Percentiles rank a stretch among this genome's conserved stretches.
Evolutionary conservation across 768 basidiomycete genomes (phyloP).

Genomic region (Phylloporus sp.): DNA sequence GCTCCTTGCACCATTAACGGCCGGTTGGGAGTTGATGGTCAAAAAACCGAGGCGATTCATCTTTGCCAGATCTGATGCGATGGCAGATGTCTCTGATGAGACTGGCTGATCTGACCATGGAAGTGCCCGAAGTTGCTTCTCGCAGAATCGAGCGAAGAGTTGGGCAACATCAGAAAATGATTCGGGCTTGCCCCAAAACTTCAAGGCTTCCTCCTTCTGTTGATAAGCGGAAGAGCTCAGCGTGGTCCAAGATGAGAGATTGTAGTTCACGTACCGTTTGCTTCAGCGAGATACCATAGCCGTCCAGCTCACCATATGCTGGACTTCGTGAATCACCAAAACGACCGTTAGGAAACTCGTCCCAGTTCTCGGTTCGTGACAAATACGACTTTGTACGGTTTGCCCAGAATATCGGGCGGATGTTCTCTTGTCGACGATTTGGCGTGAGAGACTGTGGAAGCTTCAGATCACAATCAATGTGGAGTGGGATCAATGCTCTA

Average conservation of each 20-base stretch:
- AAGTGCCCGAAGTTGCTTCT: conserved; percentile 64
- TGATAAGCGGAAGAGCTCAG: conserved; percentile 7
- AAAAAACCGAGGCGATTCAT: conserved; percentile 92
- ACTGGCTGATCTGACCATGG: conserved; percentile 96
- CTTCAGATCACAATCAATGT: conserved; percentile 3
- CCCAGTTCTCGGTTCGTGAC: conserved; percentile 97
- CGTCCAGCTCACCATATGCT: conserved; percentile 96
- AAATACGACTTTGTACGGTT: conserved; percentile 94
- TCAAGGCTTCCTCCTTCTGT: conserved; percentile 82
- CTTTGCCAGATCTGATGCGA: conserved; percentile 71
- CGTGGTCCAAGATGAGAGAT: not conserved
- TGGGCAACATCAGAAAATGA: conserved; percentile 57
- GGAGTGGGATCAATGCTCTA: conserved; percentile 30
- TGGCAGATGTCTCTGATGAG: conserved; percentile 77
- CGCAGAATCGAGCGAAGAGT: conserved; percentile 85
- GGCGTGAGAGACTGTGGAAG: conserved; percentile 83
- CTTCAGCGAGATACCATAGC: conserved; percentile 91
- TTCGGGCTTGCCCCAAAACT: conserved; percentile 84
- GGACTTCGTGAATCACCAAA: conserved; percentile 97
- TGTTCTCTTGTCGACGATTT: conserved; percentile 83
- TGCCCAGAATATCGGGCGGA: conserved; percentile 99
- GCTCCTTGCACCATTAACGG: conserved; percentile 84
- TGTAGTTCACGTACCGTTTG: conserved; percentile 57
- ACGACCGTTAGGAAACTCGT: conserved; percentile 98
- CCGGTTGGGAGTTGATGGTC: conserved; percentile 96